Conservation (phyloP, 2,329 filamentous ascomycete genomes). For the Xylariaceae sp. region DNA sequence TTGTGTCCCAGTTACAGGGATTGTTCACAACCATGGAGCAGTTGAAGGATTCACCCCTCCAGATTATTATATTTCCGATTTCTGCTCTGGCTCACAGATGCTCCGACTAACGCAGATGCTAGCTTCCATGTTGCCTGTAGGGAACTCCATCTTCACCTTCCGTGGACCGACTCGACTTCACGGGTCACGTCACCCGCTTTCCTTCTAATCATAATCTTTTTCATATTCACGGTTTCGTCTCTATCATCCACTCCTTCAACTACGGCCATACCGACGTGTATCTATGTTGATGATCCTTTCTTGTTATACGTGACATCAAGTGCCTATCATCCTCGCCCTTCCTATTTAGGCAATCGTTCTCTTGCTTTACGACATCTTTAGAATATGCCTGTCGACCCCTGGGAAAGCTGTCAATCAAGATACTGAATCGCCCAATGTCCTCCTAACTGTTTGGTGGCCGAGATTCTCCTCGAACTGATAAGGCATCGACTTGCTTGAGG, state of each 20-base stretch:
- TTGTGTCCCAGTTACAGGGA: conserved; percentile 46
- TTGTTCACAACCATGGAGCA: conserved; percentile 31
- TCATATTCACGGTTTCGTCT: conserved; percentile 32
- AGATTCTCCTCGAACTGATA: conserved; percentile 19
- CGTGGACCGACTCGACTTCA: conserved; percentile 34
- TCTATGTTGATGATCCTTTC: conserved; percentile 24
- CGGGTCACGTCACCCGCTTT: conserved; percentile 33
- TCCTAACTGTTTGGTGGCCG: conserved; percentile 19
- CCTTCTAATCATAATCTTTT: conserved; percentile 37
- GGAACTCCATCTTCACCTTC: conserved; percentile 31
- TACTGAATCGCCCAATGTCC: conserved; percentile 22
- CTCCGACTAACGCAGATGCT: conserved; percentile 40
- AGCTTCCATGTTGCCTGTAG: conserved; percentile 20
- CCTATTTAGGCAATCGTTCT: conserved; percentile 35
- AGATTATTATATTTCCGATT: conserved; percentile 58
- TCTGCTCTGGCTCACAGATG: conserved; percentile 53
- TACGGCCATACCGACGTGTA: conserved; percentile 27
- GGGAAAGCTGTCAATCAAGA: conserved; percentile 33
- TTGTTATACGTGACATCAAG: conserved; percentile 32
- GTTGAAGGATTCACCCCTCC: conserved; percentile 46
- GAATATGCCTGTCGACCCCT: conserved; percentile 28
- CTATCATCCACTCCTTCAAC: conserved; percentile 32
- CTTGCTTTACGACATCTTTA: conserved; percentile 24
- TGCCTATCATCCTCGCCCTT: conserved; percentile 29
- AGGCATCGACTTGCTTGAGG: conserved; percentile 6